Base-by-base conservation (phyloP, 352 stramenopile genomes). In the Pythium sp. region DNA sequence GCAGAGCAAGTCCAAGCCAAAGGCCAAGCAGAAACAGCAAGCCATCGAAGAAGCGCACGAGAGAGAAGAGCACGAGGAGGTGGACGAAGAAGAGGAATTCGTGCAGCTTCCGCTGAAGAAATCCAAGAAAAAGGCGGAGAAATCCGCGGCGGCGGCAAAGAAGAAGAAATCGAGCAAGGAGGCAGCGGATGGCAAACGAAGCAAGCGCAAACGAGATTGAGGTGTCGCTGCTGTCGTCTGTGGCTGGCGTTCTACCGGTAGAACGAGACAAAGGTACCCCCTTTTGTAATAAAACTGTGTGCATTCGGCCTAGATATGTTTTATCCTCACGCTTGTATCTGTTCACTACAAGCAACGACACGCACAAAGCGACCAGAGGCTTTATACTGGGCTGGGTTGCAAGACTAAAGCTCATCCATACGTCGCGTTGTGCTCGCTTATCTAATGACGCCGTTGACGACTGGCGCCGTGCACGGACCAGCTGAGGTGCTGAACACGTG, bases 401-500 rank as follows among this genome's bases (percentile, higher is more conserved):
- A 65, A 12, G 9, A 36, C 12, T 20, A 28, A 28, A 3, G 14
- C 28, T 28, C 8, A 14, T 64, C 58, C 11, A 43, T 2, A 38
- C 58, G 18, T 8, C 54, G 20, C 15, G 26, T 15, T 55, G 18
- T 12, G 43, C 8, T 28, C 47, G 47, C 69, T 83, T 90, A 92
- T 89, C 85, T 75, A 72, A 96, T 92, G 71, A 93, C 74, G 20
- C 77, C 88, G 72, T 92, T 94, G 51, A 63, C 59, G 34, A 96
- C 76, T 15, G 83, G 80, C 0, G 88, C 85, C 62, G 79, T 90
- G 77, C 88, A 96, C 6, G 88, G 67, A 20, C 88, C 88, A 1
- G 82, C 85, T 6, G 83, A 92, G 54, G 88, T 96, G 36, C 62
- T 58, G 68, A 96, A 93, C 24, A 80, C 77, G 72, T 94, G 78